Conservation (phyloP, 2,329 filamentous ascomycete species). For the Incumbomyces delicatus region DNA sequence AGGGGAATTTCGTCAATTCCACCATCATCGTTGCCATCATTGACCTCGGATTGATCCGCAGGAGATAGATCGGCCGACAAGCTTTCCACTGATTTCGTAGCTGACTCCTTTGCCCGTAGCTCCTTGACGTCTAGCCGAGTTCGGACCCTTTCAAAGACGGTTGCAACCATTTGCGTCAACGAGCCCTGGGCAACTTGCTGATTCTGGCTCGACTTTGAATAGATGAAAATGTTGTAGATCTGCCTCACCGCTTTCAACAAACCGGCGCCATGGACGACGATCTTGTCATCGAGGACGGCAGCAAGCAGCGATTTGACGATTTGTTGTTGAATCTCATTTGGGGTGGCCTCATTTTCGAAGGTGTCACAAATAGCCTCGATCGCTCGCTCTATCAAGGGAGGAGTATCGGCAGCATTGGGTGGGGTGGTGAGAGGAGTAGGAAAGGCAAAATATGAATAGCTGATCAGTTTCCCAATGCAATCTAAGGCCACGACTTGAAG, state of each 20-base stretch:
- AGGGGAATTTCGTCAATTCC: conserved; percentile 14
- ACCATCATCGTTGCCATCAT: conserved; percentile 17
- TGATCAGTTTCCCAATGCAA: conserved; percentile 97
- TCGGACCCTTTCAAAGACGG: conserved; percentile 92
- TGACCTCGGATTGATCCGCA: conserved; percentile 25
- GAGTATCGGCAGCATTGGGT: conserved; percentile 25
- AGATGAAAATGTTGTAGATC: conserved; percentile 97
- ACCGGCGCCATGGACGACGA: conserved; percentile 93
- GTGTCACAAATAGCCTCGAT: conserved; percentile 99
- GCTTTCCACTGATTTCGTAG: conserved; percentile 23
- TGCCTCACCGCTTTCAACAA: conserved; percentile 92
- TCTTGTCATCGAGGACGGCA: conserved; percentile 95
- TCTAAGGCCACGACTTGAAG: conserved; percentile 86
- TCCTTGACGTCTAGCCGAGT: conserved; percentile 79
- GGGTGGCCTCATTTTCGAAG: conserved; percentile 92
- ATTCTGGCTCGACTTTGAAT: conserved; percentile 87
- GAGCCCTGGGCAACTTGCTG: conserved; percentile 97
- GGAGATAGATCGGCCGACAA: conserved; percentile 13
- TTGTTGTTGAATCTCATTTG: conserved; percentile 86
- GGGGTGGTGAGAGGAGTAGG: conserved; percentile 41
- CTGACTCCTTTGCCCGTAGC: conserved; percentile 46
- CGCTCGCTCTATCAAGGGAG: conserved; percentile 86
- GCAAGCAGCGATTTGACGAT: conserved; percentile 95
- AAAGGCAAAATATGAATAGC: conserved; percentile 93
- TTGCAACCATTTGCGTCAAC: conserved; percentile 95